Evolutionary conservation across 2,329 filamentous ascomycete genomes (phyloP).

Genomic region (Penicillium concentricum): DNA sequence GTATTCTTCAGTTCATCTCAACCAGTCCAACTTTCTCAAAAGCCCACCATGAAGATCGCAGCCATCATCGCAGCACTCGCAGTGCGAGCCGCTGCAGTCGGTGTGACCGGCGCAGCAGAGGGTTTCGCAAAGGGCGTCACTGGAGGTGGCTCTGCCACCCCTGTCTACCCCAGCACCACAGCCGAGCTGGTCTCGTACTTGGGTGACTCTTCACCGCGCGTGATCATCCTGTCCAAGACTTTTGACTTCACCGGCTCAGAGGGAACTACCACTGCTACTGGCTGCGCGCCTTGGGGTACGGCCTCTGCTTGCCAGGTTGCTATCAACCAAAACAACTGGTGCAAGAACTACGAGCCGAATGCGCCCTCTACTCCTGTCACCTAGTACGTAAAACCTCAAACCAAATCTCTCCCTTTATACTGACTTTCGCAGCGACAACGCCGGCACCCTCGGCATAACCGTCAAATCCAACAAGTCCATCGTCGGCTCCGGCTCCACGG

Average conservation of each 20-base stretch:
- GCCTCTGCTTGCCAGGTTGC: conserved; percentile 56
- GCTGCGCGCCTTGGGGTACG: conserved; percentile 61
- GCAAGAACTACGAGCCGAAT: conserved; percentile 58
- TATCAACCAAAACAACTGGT: conserved; percentile 61
- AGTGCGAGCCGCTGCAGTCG: conserved; percentile 20
- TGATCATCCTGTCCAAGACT: conserved; percentile 50
- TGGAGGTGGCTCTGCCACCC: conserved; percentile 56
- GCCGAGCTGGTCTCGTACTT: conserved; percentile 61
- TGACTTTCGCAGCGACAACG: conserved; percentile 46
- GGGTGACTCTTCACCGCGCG: conserved; percentile 52
- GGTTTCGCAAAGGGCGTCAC: conserved; percentile 57
- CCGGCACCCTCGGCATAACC: conserved; percentile 51
- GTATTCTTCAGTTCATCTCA: conserved; percentile 2
- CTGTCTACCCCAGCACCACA: conserved; percentile 55
- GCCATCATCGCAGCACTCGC: conserved; percentile 21
- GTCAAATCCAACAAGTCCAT: conserved; percentile 60
- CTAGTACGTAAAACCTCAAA: conserved; percentile 24
- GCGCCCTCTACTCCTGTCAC: conserved; percentile 47
- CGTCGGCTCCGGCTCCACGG: conserved; percentile 53
- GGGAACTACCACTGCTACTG: conserved; percentile 50
- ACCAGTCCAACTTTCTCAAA: not conserved
- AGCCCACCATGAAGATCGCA: conserved; percentile 16
- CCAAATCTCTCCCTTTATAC: not conserved
- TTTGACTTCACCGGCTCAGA: conserved; percentile 53
- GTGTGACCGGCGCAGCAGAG: conserved; percentile 39